These are phyloP conservation scores for Pyrenophora tritici-repentis DNA, from an alignment of 2,329 filamentous ascomycete genomes.

Conservation along the genomic window DNA sequence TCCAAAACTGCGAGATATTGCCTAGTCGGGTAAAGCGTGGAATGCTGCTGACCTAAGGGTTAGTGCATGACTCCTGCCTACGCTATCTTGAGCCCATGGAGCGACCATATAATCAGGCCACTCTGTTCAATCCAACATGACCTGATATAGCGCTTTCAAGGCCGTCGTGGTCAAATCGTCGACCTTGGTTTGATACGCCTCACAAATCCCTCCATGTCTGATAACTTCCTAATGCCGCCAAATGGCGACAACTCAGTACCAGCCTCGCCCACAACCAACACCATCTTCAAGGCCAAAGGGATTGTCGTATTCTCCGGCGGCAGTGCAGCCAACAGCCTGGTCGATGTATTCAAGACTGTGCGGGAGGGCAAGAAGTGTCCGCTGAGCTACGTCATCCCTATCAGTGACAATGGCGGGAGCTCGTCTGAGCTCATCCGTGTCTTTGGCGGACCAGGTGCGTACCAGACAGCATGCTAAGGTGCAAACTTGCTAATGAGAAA, in stretches of 20 bases:
- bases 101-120: slow-evolving; percentile 25
- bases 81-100: slow-evolving; percentile 18
- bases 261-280: slow-evolving; percentile 25
- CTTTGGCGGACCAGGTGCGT: slow-evolving; percentile 83
- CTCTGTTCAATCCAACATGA: slow-evolving; percentile 25
- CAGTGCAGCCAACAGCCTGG: slow-evolving; percentile 90
- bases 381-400: slow-evolving; percentile 87
- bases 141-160: slow-evolving; percentile 16
- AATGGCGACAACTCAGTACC: slow-evolving; percentile 24
- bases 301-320: slow-evolving; percentile 90
- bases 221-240: slow-evolving; percentile 21
- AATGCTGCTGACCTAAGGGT: slow-evolving; percentile 14
- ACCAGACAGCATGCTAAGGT: slow-evolving; percentile 15
- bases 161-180: slow-evolving; percentile 21
- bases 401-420: slow-evolving; percentile 93
- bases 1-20: slow-evolving; percentile 34
- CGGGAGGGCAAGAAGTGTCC: slow-evolving; percentile 66
- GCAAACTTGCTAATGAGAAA: background rate
- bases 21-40: slow-evolving; percentile 26
- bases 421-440: slow-evolving; percentile 93
- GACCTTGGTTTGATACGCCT: background rate
- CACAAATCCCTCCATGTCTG: slow-evolving; percentile 20
- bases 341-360: slow-evolving; percentile 78
- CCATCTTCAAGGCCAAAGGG: slow-evolving; percentile 50
- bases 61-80: slow-evolving; percentile 37